Percentiles rank a stretch among this genome's conserved stretches.
Conservation (phyloP, 768 basidiomycete genomes). For the Leucocoprinus sp. region DNA sequence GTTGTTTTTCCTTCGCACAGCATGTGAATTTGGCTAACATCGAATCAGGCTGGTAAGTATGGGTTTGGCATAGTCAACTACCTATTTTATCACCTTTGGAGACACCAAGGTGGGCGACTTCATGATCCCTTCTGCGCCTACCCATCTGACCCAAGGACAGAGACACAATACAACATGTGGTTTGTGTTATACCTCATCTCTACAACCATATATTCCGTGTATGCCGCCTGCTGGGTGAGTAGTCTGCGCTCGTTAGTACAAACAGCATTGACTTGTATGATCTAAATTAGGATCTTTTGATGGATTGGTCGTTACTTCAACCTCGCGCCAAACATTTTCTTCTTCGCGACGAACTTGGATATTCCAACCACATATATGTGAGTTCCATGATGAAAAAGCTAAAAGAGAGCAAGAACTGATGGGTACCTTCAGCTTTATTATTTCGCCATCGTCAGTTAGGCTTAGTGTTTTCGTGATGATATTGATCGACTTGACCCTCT, state of each 20-base stretch:
- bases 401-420: background rate
- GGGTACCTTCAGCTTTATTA: slow-evolving; percentile 56
- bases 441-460: slow-evolving; percentile 53
- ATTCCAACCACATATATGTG: slow-evolving; percentile 54
- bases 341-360: slow-evolving; percentile 70
- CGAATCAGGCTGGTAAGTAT: slow-evolving; percentile 76
- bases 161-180: slow-evolving; percentile 28
- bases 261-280: background rate
- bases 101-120: slow-evolving; percentile 47
- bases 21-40: slow-evolving; percentile 3
- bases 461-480: background rate
- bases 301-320: slow-evolving; percentile 88
- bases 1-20: background rate
- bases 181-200: slow-evolving; percentile 68
- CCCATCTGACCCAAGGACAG: slow-evolving; percentile 14
- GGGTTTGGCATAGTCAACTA: slow-evolving; percentile 54
- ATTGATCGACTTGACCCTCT: background rate
- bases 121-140: background rate
- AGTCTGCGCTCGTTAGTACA: background rate
- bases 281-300: slow-evolving; percentile 57
- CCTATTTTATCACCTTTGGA: slow-evolving; percentile 72
- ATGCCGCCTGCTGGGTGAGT: slow-evolving; percentile 73
- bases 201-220: slow-evolving; percentile 55
- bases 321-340: slow-evolving; percentile 46
- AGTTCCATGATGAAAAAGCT: slow-evolving; percentile 14